phyloP scores from a whole-genome alignment of 2,329 filamentous ascomycete species.

The Pyrenochaeta sp. region DNA sequence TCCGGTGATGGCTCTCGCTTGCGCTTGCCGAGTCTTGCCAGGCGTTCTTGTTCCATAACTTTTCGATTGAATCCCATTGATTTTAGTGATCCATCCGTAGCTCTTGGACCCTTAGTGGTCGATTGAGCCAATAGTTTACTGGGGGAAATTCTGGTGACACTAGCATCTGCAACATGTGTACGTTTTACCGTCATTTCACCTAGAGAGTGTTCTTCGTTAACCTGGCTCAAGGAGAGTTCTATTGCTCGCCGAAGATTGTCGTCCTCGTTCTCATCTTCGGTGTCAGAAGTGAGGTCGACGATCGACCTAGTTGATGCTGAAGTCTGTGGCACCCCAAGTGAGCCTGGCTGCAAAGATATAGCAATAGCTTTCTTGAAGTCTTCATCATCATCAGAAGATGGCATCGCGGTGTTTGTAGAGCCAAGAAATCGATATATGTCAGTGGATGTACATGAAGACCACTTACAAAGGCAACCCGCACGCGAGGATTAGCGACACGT shows the following conservation, averaged over 20 bases:
- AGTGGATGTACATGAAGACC: background rate
- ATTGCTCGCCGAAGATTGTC: slow-evolving; percentile 38
- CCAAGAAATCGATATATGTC: slow-evolving; percentile 6
- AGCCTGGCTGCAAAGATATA: slow-evolving; percentile 37
- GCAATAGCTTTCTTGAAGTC: slow-evolving; percentile 39
- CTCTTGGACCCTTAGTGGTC: background rate
- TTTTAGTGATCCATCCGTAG: background rate
- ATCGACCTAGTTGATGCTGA: slow-evolving; percentile 5
- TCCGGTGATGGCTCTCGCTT: slow-evolving; percentile 65
- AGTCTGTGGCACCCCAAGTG: background rate
- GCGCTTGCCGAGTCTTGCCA: slow-evolving; percentile 69
- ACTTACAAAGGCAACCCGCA: background rate
- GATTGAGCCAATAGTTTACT: background rate
- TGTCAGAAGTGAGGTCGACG: slow-evolving; percentile 28
- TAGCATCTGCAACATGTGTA: background rate
- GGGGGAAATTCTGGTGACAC: too few relatives aligned
- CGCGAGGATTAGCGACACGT: slow-evolving; percentile 6
- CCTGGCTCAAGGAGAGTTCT: slow-evolving; percentile 35
- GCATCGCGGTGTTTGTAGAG: slow-evolving; percentile 21
- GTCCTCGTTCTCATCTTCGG: slow-evolving; percentile 29
- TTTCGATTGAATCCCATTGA: slow-evolving; percentile 73
- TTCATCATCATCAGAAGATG: slow-evolving; percentile 38
- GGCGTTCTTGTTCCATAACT: slow-evolving; percentile 84
- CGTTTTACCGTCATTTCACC: background rate
- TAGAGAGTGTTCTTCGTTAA: background rate